phyloP scores from a whole-genome alignment of 176 grass and related monocot genomes.

The Elaeis guineensis region DNA sequence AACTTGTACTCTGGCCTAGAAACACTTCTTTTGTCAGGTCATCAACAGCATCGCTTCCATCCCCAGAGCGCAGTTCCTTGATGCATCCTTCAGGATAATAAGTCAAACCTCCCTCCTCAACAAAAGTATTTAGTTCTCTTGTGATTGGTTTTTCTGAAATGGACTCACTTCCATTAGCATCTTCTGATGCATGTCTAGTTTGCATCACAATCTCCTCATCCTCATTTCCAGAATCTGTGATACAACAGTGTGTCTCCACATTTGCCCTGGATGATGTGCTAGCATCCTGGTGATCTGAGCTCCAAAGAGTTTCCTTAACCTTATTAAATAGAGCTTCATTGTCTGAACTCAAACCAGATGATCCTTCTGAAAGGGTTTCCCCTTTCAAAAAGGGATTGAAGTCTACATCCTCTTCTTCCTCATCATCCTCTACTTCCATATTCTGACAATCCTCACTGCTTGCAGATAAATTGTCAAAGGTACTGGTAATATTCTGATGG shows the following conservation, averaged over 20 bases:
- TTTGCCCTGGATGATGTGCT: background rate
- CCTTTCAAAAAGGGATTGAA: slow-evolving; percentile 66
- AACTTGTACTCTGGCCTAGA: slow-evolving; percentile 8
- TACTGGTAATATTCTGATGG: background rate
- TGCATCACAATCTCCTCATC: slow-evolving; percentile 15
- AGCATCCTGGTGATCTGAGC: slow-evolving; percentile 3
- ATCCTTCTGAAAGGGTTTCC: slow-evolving; percentile 58
- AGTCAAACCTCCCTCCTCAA: slow-evolving; percentile 28
- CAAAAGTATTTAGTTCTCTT: background rate
- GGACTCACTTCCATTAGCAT: slow-evolving; percentile 6
- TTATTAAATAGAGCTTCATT: slow-evolving; percentile 32
- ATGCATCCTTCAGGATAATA: slow-evolving; percentile 9
- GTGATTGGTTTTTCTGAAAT: slow-evolving; percentile 15
- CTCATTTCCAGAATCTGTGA: slow-evolving; percentile 16
- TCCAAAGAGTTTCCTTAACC: slow-evolving; percentile 17
- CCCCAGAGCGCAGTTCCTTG: background rate
- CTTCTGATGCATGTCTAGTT: slow-evolving; percentile 11
- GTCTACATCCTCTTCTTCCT: slow-evolving; percentile 85
- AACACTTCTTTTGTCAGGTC: slow-evolving; percentile 10
- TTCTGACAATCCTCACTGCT: background rate
- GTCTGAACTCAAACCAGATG: slow-evolving; percentile 74
- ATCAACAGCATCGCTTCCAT: background rate
- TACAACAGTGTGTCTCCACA: background rate
- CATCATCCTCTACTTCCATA: slow-evolving; percentile 72
- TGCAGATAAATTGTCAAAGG: background rate